Percentiles rank a stretch among this genome's conserved stretches.
Evolutionary conservation across 345 rosid species (phyloP).

Genomic region (Conringia planisiliqua): DNA sequence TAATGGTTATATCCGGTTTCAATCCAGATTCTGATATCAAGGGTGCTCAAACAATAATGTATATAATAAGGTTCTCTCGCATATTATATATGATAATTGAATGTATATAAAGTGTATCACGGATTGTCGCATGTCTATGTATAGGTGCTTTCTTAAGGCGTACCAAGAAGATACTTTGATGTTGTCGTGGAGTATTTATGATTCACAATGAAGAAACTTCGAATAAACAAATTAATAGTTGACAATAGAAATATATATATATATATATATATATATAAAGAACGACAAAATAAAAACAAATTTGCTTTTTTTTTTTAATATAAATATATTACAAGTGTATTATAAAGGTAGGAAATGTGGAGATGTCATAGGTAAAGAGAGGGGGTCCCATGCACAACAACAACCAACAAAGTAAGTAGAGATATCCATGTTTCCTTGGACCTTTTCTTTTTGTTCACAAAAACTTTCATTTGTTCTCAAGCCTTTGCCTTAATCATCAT

Average conservation of each 20-base stretch:
- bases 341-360: conserved; percentile 15
- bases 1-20: neutral
- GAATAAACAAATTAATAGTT: neutral
- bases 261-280: no score
- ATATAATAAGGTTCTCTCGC: neutral
- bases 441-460: conserved; percentile 9
- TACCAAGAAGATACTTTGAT: neutral
- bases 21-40: neutral
- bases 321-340: neutral
- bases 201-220: neutral
- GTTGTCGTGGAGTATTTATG: conserved; percentile 14
- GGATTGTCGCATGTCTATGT: neutral
- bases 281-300: neutral
- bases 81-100: neutral
- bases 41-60: neutral
- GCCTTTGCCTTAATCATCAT: conserved; percentile 17
- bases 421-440: conserved; percentile 31
- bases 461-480: conserved; percentile 1
- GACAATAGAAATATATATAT: no score
- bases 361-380: conserved; percentile 1
- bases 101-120: neutral
- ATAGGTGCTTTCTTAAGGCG: neutral
- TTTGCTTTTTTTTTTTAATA: neutral
- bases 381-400: conserved; percentile 14
- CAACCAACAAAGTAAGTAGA: conserved; percentile 27